Conservation (phyloP, 768 basidiomycete genomes). For the Tulasnella sp. region DNA sequence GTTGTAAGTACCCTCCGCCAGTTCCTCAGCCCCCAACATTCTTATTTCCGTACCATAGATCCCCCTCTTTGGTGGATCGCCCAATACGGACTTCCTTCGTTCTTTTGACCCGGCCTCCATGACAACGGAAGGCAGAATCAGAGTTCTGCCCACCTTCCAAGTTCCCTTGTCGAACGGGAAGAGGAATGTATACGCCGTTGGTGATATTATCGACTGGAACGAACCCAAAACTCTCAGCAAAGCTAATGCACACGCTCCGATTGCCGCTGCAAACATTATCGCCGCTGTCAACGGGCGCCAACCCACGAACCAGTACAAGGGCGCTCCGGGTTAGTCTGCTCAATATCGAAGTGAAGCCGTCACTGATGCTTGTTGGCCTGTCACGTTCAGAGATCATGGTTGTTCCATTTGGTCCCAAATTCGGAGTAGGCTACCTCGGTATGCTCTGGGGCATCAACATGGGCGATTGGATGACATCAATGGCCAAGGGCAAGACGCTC, state of each 20-base stretch:
- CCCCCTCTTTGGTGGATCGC: slow-evolving; percentile 12
- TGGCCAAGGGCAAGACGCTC: slow-evolving; percentile 11
- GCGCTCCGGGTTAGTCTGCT: neutral
- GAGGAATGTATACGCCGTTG: slow-evolving; percentile 19
- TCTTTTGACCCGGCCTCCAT: slow-evolving; percentile 17
- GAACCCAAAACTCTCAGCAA: slow-evolving; percentile 20
- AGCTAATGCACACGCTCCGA: slow-evolving; percentile 10
- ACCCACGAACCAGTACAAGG: slow-evolving; percentile 14
- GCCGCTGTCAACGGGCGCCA: neutral
- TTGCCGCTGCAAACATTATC: slow-evolving; percentile 18
- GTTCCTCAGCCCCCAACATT: neutral
- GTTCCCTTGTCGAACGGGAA: slow-evolving; percentile 15
- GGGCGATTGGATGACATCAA: slow-evolving; percentile 15
- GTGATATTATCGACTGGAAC: slow-evolving; percentile 19
- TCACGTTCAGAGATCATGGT: slow-evolving; percentile 2
- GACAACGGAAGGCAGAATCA: neutral
- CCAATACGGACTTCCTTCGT: slow-evolving; percentile 16
- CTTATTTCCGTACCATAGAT: slow-evolving; percentile 1
- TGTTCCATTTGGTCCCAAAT: neutral
- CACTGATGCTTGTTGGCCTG: neutral
- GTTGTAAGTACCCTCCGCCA: slow-evolving; percentile 14
- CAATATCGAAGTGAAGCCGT: neutral
- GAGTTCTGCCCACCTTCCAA: slow-evolving; percentile 4
- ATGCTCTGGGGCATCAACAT: slow-evolving; percentile 18
- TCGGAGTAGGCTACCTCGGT: slow-evolving; percentile 3